Base-by-base conservation (phyloP, 306 rosid species). In the Coriaria nepalensis region DNA sequence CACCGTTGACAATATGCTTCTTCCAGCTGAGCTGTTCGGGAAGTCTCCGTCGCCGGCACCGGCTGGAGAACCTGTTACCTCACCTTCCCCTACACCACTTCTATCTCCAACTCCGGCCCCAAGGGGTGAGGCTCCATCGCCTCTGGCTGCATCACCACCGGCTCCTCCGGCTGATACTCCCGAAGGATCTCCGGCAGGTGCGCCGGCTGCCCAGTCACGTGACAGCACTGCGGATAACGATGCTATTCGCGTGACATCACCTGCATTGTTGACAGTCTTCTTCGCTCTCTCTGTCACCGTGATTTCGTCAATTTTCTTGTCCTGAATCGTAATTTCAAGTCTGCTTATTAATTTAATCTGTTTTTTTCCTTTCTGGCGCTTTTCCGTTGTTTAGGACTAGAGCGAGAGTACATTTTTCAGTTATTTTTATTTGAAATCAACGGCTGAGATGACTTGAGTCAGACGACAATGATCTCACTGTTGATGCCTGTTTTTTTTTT, bases 1-100 rank as follows among this genome's bases (percentile, higher is more conserved):
- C 73, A 49, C 83, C 2, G 82, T 90, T 29, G 95, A 85, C 53
- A 79, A 34, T 13, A 64, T 90, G 41, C 84, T 90, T 20, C 82
- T 90, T 10, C 95, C 95, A 0, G 0, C 66, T 0, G 95, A 90
- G 65, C 9, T 85, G 15, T 85, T 85, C 47, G 95, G 81, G 0
- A 75, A 58, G 5, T 74, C 97, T 0, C 95, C 97, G 5, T 52
- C 98, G 0, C 93, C 94, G 0, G 83, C 96, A 0, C 97, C 97
- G 11, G 79, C 80, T 0, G 71, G 62, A 2, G 86, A 14, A 9
- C 90, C 93, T 0, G 68, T 48, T 0, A 9, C 55, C 0, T 63
- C 94, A 6, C 87, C 87, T 0, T 15, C 80, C 0, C 93, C 82
- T 2, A 10, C 81, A 0, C 83, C 79, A 4, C 62, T 40, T 2